Evolutionary conservation across 345 rosid species (phyloP).

Genomic region (Ceriops tagal): DNA sequence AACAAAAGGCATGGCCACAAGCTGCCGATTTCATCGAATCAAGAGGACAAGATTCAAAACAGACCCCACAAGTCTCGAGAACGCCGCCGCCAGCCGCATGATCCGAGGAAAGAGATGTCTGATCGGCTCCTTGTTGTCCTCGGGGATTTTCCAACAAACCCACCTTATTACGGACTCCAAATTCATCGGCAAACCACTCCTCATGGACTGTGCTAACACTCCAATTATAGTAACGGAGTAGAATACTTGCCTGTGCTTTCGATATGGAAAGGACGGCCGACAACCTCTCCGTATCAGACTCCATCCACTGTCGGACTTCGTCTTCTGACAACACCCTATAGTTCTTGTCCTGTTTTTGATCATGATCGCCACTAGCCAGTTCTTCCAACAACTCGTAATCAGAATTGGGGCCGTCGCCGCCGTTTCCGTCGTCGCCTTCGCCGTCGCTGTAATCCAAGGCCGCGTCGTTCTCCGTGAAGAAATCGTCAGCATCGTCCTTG

Average conservation of each 20-base stretch:
- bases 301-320: slow-evolving; percentile 12
- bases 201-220: slow-evolving; percentile 7
- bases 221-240: slow-evolving; percentile 22
- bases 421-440: neutral
- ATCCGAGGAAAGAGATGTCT: too few species aligned
- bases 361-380: neutral
- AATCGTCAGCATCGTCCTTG: too few species aligned
- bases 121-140: too few species aligned
- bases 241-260: slow-evolving; percentile 13
- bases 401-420: neutral
- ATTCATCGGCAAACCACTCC: slow-evolving; percentile 26
- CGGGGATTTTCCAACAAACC: slow-evolving; percentile 8
- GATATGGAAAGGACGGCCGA: slow-evolving; percentile 20
- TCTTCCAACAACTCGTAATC: neutral
- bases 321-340: slow-evolving; percentile 4
- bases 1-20: slow-evolving; percentile 38
- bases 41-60: slow-evolving; percentile 18
- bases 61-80: slow-evolving; percentile 20
- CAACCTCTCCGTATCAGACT: slow-evolving; percentile 4
- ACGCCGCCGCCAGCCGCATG: neutral
- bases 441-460: neutral
- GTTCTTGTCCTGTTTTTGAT: neutral
- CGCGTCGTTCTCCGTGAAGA: neutral
- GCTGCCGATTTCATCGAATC: slow-evolving; percentile 5
- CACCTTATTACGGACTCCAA: slow-evolving; percentile 12